Percentiles rank a stretch among this genome's conserved stretches.
These are phyloP conservation scores for Diaporthe caulivora DNA, from an alignment of 2,329 filamentous ascomycete genomes.

Conservation along the genomic window DNA sequence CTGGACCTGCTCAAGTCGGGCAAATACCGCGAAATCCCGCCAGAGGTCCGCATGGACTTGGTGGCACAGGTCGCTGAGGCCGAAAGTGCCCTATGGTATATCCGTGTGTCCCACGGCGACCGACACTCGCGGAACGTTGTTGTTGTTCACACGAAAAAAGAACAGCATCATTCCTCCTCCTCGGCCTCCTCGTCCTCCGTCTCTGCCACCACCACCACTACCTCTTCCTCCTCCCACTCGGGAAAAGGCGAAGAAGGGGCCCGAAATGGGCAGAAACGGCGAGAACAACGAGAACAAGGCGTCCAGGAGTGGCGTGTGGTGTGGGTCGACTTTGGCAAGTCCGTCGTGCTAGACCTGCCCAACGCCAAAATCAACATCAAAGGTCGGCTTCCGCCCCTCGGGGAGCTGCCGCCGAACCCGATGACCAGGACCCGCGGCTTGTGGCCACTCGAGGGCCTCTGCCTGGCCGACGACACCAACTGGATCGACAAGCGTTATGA, in stretches of 20 bases:
- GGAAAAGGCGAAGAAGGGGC: background rate
- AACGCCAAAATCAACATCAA: background rate
- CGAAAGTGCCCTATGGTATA: slow-evolving; percentile 13
- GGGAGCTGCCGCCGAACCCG: background rate
- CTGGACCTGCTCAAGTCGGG: background rate
- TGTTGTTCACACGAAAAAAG: background rate
- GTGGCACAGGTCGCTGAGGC: background rate
- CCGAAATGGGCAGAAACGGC: background rate
- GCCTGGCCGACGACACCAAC: background rate
- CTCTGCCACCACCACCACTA: no score
- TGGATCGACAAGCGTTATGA: background rate
- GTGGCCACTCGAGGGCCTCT: background rate
- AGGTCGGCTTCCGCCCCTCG: background rate
- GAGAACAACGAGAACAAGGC: background rate
- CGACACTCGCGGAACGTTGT: slow-evolving; percentile 2
- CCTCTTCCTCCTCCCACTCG: background rate
- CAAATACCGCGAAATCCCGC: background rate
- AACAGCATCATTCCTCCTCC: background rate
- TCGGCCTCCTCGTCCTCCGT: no score
- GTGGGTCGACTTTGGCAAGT: background rate
- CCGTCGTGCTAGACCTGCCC: background rate
- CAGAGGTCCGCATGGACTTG: slow-evolving; percentile 2
- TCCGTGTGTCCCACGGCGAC: slow-evolving; percentile 1
- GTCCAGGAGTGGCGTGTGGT: background rate
- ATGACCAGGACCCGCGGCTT: background rate